A percentile compares a stretch with the other conserved stretches of the same genome.
Evolutionary conservation across 306 rosid species (phyloP).

Genomic region (Begonia fuchsioides): DNA sequence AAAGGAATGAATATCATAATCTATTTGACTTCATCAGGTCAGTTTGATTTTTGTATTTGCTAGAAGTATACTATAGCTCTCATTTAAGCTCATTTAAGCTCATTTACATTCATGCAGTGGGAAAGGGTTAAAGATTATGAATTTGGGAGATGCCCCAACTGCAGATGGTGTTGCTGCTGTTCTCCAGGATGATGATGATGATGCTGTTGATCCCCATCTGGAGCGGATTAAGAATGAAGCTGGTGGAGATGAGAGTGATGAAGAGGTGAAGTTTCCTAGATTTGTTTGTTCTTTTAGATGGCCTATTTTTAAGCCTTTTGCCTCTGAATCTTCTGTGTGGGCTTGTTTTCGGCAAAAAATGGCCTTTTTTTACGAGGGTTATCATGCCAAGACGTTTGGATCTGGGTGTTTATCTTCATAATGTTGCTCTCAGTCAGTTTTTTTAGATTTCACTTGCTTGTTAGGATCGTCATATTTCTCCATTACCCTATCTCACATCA

Average conservation of each 20-base stretch:
- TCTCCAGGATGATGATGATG: conserved; percentile 73
- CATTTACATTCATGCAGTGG: conserved; percentile 37
- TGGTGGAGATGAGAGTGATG: conserved; percentile 92
- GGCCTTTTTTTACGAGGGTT: too few species aligned
- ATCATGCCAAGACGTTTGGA: too few species aligned
- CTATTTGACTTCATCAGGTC: conserved; percentile 90
- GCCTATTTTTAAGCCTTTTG: neutral
- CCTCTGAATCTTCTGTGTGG: too few species aligned
- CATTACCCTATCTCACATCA: too few species aligned
- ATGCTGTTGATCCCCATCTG: conserved; percentile 93
- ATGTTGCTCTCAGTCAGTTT: conserved; percentile 3
- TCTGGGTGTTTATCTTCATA: neutral
- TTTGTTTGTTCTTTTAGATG: neutral
- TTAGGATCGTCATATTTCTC: too few species aligned
- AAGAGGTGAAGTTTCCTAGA: conserved; percentile 48
- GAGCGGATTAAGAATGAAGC: conserved; percentile 82
- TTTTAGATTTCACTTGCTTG: neutral
- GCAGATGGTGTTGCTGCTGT: conserved; percentile 71
- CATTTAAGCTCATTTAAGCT: too few species aligned
- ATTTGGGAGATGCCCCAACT: conserved; percentile 52
- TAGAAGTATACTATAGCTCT: conserved; percentile 1
- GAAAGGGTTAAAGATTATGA: conserved; percentile 93
- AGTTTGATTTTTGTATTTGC: conserved; percentile 10
- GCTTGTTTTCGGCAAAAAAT: too few species aligned
- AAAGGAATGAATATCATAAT: conserved; percentile 87